These are phyloP conservation scores for Mycena galopus DNA, from an alignment of 768 basidiomycete species.

Conservation along the genomic window DNA sequence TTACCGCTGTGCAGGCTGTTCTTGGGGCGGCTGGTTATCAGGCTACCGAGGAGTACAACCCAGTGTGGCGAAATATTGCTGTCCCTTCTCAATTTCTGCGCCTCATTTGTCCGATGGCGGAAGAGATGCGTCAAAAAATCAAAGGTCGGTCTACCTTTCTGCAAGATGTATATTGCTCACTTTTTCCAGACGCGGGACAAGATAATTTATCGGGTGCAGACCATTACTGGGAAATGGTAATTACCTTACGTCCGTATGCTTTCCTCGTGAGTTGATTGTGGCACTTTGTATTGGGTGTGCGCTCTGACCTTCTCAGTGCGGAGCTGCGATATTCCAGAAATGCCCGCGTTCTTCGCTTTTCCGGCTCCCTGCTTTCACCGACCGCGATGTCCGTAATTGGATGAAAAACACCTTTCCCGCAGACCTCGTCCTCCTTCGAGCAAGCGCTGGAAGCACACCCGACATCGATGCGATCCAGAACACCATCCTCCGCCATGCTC, in stretches of 20 bases:
- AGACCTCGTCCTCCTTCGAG: background rate
- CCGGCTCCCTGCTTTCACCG: background rate
- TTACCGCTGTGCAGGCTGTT: too few relatives aligned
- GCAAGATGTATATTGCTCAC: background rate
- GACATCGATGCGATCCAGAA: background rate
- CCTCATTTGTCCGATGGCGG: conserved; percentile 2
- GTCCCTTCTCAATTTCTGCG: background rate
- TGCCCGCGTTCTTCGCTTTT: too few relatives aligned
- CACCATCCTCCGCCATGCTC: too few relatives aligned
- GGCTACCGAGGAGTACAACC: background rate
- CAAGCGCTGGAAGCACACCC: background rate
- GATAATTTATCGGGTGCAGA: background rate
- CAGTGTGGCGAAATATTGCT: background rate
- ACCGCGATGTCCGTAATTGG: background rate
- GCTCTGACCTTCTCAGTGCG: too few relatives aligned
- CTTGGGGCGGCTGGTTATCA: background rate
- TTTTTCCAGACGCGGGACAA: background rate
- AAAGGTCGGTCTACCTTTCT: background rate
- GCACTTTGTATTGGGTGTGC: too few relatives aligned
- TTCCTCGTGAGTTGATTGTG: too few relatives aligned
- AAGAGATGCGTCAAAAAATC: background rate
- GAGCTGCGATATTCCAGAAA: too few relatives aligned
- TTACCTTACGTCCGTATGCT: background rate
- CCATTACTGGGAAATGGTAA: background rate
- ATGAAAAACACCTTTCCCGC: background rate